Conservation (phyloP, 2,329 filamentous ascomycete genomes). For the Fusarium sp. region DNA sequence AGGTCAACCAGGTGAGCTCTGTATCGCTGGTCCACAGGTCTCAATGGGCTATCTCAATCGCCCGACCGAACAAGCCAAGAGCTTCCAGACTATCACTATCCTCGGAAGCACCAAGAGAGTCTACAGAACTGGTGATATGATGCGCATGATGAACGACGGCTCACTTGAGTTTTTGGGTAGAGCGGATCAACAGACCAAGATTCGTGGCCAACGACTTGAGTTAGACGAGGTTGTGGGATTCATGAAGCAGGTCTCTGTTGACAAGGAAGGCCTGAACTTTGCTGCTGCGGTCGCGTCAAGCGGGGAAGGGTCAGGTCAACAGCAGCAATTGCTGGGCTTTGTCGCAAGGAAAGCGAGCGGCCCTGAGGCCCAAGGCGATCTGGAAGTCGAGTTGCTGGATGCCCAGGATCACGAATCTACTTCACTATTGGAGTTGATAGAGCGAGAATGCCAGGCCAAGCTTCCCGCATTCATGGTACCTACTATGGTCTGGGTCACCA, state of each 20-base stretch:
- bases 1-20: constrained; percentile 17
- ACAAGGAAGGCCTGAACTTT: constrained; percentile 6
- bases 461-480: constrained; percentile 30
- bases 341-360: not conserved
- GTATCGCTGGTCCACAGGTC: constrained; percentile 23
- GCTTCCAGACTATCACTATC: not conserved
- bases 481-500: constrained; percentile 4
- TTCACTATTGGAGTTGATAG: not conserved
- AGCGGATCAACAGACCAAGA: constrained; percentile 27
- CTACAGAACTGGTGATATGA: constrained; percentile 29
- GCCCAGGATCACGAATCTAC: not conserved
- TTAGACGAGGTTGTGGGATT: constrained; percentile 20
- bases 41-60: constrained; percentile 24
- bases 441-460: constrained; percentile 2
- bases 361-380: not conserved
- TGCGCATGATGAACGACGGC: constrained; percentile 30
- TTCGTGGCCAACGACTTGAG: constrained; percentile 25
- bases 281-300: constrained; percentile 19
- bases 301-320: not conserved
- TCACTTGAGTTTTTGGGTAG: constrained; percentile 21
- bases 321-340: constrained; percentile 8
- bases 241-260: not conserved
- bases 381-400: not conserved
- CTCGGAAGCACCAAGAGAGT: not conserved
- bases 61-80: constrained; percentile 13